Evolutionary conservation across 2,329 filamentous ascomycete species (phyloP), one percentile per base, ranked within the genome.

Genomic region (Dactylellina sp.): DNA sequence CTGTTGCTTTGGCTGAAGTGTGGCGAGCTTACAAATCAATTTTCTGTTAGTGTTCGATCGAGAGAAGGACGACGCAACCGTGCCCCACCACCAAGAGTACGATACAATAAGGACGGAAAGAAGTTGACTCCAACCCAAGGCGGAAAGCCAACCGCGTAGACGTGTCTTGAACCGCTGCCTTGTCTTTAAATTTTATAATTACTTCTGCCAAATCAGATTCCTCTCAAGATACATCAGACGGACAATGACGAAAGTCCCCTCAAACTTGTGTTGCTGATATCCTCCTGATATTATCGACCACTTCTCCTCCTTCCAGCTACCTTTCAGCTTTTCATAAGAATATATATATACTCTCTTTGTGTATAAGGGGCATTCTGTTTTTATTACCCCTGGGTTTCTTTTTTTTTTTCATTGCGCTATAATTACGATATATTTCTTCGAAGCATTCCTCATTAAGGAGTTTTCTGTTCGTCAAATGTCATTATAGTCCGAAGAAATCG

Each of bases 51-150:
- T 90, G 95, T 99, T 84, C 95, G 95, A 82, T 99, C 95, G 80
- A 89, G 91, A 80, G 93, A 91, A 83, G 95, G 96, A 81, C 94
- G 95, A 84, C 95, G 95, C 86, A 99, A 99, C 92, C 92, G 95
- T 84, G 94, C 94, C 81, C 96, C 95, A 81, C 95, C 95, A 80
- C 95, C 95, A 82, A 89, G 95, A 83, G 93, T 99, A 82, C 89
- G 95, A 82, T 99, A 96, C 92, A 99, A 99, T 91, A 97, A 98
- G 91, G 95, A 99, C 83, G 94, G 93, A 88, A 99, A 99, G 93
- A 99, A 99, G 91, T 89, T 99, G 83, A 90, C 89, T 84, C 93
- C 94, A 79, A 91, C 90, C 82, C 89, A 92, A 85, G 86, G 86
- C 79, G 71, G 87, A 81, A 92, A 91, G 86, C 85, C 86, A 80